A percentile compares a stretch with the other conserved stretches of the same genome.
These are phyloP conservation scores for Aristolochia contorta DNA, from an alignment of 164 flowering plant genomes.

Conservation along the genomic window DNA sequence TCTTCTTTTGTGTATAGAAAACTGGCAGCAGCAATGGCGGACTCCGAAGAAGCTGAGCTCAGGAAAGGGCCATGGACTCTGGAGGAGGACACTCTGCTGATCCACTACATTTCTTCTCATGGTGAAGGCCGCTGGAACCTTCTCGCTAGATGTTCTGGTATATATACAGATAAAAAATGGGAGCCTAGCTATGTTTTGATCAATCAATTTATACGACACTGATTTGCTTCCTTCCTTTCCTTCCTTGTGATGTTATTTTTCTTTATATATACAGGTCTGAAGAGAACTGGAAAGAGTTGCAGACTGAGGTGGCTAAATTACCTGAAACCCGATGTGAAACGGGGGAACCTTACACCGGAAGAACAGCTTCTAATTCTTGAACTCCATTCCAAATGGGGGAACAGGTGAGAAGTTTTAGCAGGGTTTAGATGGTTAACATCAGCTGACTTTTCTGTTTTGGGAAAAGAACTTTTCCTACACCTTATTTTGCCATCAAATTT, in stretches of 20 bases:
- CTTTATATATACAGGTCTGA: constrained; percentile 34
- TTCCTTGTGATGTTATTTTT: not conserved
- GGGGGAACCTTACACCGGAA: constrained; percentile 62
- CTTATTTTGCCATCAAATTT: too few species aligned
- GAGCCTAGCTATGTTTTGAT: not conserved
- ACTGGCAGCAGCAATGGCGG: constrained; percentile 15
- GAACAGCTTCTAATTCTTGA: constrained; percentile 75
- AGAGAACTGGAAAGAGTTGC: constrained; percentile 86
- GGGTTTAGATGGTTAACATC: too few species aligned
- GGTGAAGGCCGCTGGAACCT: constrained; percentile 86
- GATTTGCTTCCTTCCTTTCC: not conserved
- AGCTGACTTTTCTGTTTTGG: too few species aligned
- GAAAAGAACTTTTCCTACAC: too few species aligned
- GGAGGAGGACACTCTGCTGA: constrained; percentile 66
- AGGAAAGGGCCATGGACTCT: constrained; percentile 95
- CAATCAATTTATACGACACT: not conserved
- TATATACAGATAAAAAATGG: not conserved
- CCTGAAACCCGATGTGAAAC: constrained; percentile 67
- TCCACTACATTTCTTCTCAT: constrained; percentile 41
- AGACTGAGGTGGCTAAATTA: constrained; percentile 86
- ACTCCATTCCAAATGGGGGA: constrained; percentile 84
- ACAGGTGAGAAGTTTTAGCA: constrained; percentile 48
- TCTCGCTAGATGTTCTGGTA: constrained; percentile 64
- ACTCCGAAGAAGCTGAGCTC: constrained; percentile 35
- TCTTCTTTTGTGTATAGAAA: not conserved